phyloP scores from a whole-genome alignment of 2,329 filamentous ascomycete species.

The Fusarium torreyae region DNA sequence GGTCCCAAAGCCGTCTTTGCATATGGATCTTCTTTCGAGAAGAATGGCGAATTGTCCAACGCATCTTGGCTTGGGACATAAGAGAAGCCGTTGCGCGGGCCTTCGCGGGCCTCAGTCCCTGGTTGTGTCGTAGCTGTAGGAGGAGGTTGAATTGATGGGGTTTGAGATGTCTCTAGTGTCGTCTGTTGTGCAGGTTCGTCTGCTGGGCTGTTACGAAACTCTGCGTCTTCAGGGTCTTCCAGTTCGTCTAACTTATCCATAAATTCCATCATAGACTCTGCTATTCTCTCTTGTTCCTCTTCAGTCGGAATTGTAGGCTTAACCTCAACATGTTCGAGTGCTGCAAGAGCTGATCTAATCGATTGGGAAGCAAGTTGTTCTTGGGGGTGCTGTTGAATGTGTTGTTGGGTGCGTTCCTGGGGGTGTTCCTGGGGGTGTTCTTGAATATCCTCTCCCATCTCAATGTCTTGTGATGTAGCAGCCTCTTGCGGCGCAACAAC shows the following conservation, averaged over 20 bases:
- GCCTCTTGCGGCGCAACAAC: neutral
- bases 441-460: slow-evolving; percentile 15
- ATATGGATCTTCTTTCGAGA: neutral
- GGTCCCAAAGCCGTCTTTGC: no score
- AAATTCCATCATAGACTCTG: neutral
- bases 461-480: neutral
- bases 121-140: neutral
- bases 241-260: neutral
- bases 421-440: neutral
- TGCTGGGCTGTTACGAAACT: neutral
- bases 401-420: neutral
- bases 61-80: neutral
- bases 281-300: slow-evolving; percentile 1
- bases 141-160: neutral
- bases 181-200: neutral
- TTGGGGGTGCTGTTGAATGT: neutral
- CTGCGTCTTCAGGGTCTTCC: neutral
- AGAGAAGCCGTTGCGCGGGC: neutral
- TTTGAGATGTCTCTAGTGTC: neutral
- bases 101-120: neutral
- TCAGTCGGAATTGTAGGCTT: neutral
- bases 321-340: neutral
- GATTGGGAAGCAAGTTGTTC: neutral
- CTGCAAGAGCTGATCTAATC: neutral
- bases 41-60: neutral